Conservation (phyloP, 2,329 filamentous ascomycete species). For the Dothiorella sarmentorum region DNA sequence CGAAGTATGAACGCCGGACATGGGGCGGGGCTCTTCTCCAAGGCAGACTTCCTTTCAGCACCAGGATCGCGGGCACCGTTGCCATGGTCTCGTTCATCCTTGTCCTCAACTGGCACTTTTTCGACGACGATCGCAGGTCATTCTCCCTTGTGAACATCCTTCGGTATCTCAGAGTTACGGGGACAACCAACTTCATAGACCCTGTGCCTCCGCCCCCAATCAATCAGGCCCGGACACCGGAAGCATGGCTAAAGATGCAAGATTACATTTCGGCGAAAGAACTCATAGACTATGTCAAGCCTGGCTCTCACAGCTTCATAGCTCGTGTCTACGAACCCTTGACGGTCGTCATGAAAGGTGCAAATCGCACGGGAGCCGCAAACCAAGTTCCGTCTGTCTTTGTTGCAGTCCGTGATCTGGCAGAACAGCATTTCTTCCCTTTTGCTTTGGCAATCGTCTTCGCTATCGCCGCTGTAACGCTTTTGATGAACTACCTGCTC, state of each 20-base stretch:
- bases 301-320: constrained; percentile 66
- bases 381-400: constrained; percentile 50
- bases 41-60: constrained; percentile 65
- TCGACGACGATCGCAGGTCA: constrained; percentile 53
- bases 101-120: constrained; percentile 75
- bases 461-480: constrained; percentile 60
- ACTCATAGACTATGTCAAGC: constrained; percentile 72
- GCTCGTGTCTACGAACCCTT: constrained; percentile 72
- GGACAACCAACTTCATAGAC: constrained; percentile 25
- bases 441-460: constrained; percentile 64
- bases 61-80: constrained; percentile 69
- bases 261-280: constrained; percentile 76
- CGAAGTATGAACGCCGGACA: constrained; percentile 45
- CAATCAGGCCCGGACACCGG: constrained; percentile 72
- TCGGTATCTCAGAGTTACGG: constrained; percentile 14
- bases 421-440: constrained; percentile 64
- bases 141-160: constrained; percentile 31
- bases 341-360: constrained; percentile 66
- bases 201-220: constrained; percentile 54
- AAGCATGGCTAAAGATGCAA: constrained; percentile 72
- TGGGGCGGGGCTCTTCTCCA: constrained; percentile 63
- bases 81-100: constrained; percentile 71
- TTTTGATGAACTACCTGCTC: constrained; percentile 72
- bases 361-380: constrained; percentile 59
- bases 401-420: constrained; percentile 47